Evolutionary conservation across 2,329 filamentous ascomycete genomes (phyloP).

Genomic region (Tolypocladium ophioglossoides): DNA sequence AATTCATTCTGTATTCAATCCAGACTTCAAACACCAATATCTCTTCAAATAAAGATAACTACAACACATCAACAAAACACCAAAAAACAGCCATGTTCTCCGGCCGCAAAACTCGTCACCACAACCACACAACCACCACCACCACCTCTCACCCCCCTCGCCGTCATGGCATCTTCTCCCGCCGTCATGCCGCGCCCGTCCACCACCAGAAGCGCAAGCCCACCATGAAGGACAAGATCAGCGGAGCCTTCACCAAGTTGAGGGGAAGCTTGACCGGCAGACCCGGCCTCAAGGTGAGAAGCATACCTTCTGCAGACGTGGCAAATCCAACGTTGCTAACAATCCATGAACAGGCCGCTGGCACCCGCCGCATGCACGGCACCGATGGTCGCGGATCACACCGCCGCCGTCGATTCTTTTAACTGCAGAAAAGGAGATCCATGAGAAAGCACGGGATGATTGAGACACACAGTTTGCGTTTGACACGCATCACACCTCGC

Average conservation of each 20-base stretch:
- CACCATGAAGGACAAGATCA: slow-evolving; percentile 66
- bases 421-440: not conserved
- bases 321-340: not conserved
- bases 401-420: slow-evolving; percentile 10
- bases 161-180: slow-evolving; percentile 30
- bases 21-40: not conserved
- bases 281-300: slow-evolving; percentile 57
- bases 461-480: not conserved
- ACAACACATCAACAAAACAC: not conserved
- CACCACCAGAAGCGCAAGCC: slow-evolving; percentile 59
- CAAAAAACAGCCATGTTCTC: slow-evolving; percentile 9
- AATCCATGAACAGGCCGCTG: slow-evolving; percentile 45
- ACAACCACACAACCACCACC: slow-evolving; percentile 22
- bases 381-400: slow-evolving; percentile 57
- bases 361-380: slow-evolving; percentile 62
- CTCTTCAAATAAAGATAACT: not conserved
- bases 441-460: not conserved
- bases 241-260: slow-evolving; percentile 63
- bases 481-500: not conserved
- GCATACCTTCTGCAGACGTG: too few relatives aligned
- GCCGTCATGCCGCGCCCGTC: slow-evolving; percentile 25
- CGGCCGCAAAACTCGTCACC: slow-evolving; percentile 11
- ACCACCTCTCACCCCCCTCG: slow-evolving; percentile 25
- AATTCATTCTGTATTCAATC: not conserved
- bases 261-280: slow-evolving; percentile 58